Percentiles rank a stretch among this genome's conserved stretches.
These are phyloP conservation scores for Beauveria bassiana DNA, from an alignment of 2,329 filamentous ascomycete species.

Conservation along the genomic window DNA sequence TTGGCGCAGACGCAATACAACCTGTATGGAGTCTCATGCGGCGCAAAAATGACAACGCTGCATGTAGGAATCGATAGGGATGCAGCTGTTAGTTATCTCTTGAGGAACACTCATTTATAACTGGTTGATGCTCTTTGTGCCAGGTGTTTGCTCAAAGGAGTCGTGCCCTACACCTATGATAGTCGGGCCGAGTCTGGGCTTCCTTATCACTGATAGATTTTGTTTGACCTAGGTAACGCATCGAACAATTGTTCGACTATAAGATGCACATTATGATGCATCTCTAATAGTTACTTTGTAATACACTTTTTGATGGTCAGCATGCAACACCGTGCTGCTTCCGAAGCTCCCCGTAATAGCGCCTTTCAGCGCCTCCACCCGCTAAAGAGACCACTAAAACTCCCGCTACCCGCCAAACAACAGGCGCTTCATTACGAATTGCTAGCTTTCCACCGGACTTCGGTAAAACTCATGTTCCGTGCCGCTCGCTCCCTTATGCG, in stretches of 20 bases:
- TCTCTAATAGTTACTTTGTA: background rate
- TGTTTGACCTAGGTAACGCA: too few relatives aligned
- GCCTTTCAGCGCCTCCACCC: background rate
- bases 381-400: background rate
- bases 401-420: background rate
- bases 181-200: too few relatives aligned
- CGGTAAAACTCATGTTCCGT: constrained; percentile 16
- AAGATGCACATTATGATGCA: background rate
- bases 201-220: too few relatives aligned
- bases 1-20: constrained; percentile 7
- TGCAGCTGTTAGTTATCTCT: too few relatives aligned
- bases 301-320: background rate
- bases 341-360: background rate
- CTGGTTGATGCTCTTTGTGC: background rate
- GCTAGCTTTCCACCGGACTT: constrained; percentile 4
- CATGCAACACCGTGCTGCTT: background rate
- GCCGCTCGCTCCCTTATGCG: background rate
- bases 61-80: background rate
- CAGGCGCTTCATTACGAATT: background rate
- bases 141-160: background rate
- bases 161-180: too few relatives aligned
- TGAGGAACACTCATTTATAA: background rate
- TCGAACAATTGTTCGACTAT: too few relatives aligned
- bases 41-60: background rate
- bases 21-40: background rate